These are phyloP conservation scores for Blastobotrys raffinosifermentans DNA, from an alignment of 1,139 yeast genomes.

Conservation along the genomic window DNA sequence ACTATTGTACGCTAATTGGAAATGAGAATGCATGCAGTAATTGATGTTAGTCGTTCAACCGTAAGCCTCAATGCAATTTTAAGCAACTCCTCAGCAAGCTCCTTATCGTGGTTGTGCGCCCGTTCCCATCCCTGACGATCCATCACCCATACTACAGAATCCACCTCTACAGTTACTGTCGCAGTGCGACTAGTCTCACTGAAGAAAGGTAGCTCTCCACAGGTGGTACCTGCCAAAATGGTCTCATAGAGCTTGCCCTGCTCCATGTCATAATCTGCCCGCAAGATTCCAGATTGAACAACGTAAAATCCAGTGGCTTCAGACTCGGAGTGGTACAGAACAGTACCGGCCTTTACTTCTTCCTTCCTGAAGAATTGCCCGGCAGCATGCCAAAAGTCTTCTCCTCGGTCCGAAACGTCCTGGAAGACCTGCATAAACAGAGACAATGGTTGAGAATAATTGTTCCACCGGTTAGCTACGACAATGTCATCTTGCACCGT, in stretches of 20 bases:
- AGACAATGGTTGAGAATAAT: slow-evolving; percentile 56
- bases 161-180: slow-evolving; percentile 42
- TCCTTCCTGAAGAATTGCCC: slow-evolving; percentile 49
- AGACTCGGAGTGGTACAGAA: slow-evolving; percentile 25
- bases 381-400: slow-evolving; percentile 57
- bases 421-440: slow-evolving; percentile 64
- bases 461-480: slow-evolving; percentile 27
- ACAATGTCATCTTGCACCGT: slow-evolving; percentile 39
- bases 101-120: slow-evolving; percentile 43
- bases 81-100: slow-evolving; percentile 63
- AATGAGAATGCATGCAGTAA: slow-evolving; percentile 30
- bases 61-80: slow-evolving; percentile 59
- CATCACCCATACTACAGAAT: slow-evolving; percentile 69
- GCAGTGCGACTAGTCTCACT: slow-evolving; percentile 39
- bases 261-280: slow-evolving; percentile 50
- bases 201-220: slow-evolving; percentile 64
- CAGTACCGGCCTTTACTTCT: slow-evolving; percentile 43
- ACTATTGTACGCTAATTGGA: slow-evolving; percentile 16
- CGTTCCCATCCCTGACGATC: slow-evolving; percentile 42
- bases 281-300: slow-evolving; percentile 74
- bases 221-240: slow-evolving; percentile 82
- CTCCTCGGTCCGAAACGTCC: slow-evolving; percentile 56
- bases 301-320: slow-evolving; percentile 46
- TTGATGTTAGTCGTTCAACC: slow-evolving; percentile 60
- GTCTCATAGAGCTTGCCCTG: slow-evolving; percentile 64